Evolutionary conservation across 164 flowering plant species (phyloP), one percentile per base, ranked within the genome.

Genomic region (Nymphaea thermarum): DNA sequence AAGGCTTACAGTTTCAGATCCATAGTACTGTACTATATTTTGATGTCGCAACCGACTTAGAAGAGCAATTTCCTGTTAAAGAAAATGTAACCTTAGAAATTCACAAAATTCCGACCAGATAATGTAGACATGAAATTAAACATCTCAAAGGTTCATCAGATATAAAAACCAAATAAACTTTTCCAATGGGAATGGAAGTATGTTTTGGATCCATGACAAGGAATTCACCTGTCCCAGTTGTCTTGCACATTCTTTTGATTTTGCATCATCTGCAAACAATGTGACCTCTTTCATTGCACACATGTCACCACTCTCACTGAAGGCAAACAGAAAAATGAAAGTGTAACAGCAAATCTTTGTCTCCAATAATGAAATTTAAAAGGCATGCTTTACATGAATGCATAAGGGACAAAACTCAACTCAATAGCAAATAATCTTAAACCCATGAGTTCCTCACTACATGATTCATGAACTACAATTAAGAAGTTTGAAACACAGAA

Each of bases 281-380:
- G 89, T 86, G 64, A 92, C 98, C 80, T 92, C 98, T 81, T 92
- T 92, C 96, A 92, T 92, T 44, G 98, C 96, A 83, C 98, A 90
- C 98, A 92, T 92, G 71, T 90, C 98, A 17, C 95, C 98, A 72
- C 89, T 92, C 74, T 86, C 98, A 80, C 98, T 92, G 42, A 17
- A 53, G 71, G 44, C 36, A 64, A 3, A 67, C 36, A 25, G 36
- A 61, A 43, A 57, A 5, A 55, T 60, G 42, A 64, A 43, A 41
- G 18, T 41, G 43, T 17, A 63, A 60, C 44, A 66, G 61, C 44
- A 53, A 3, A 43, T 42, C 10, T 42, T 8, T 65, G 5, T 16
- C 36, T 25, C 36, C 36, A 25, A 25, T 25, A 25, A 25, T 25
- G 36, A 25, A 25, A 25, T 25, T 25, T 25, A 25, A 1, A 25